Conservation (phyloP, 2,329 filamentous ascomycete genomes). For the Neocucurbitaria cava region DNA sequence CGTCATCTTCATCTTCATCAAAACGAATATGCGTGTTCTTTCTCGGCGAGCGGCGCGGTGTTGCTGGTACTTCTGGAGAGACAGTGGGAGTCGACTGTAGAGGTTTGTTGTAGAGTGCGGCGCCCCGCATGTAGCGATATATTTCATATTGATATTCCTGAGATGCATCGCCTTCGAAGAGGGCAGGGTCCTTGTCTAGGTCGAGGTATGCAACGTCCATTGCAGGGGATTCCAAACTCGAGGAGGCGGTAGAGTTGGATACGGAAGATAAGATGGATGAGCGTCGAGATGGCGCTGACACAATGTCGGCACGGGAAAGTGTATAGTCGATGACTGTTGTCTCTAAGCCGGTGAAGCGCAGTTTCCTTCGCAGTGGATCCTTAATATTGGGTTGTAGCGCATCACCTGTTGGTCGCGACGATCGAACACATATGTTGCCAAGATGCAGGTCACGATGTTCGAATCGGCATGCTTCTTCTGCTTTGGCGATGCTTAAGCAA, state of each 20-base stretch:
- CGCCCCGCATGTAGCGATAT: conserved; percentile 60
- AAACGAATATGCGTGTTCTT: conserved; percentile 42
- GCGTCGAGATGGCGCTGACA: conserved; percentile 12
- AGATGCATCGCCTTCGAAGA: conserved; percentile 57
- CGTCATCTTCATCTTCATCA: conserved; percentile 15
- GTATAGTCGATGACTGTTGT: conserved; percentile 74
- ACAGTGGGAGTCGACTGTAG: conserved; percentile 26
- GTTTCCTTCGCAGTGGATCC: conserved; percentile 44
- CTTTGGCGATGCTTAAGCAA: conserved; percentile 66
- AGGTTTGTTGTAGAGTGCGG: conserved; percentile 54
- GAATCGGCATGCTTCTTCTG: conserved; percentile 66
- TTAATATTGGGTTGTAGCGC: conserved; percentile 43
- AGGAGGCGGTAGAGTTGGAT: conserved; percentile 9
- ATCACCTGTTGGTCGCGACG: conserved; percentile 29
- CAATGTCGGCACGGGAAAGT: conserved; percentile 65
- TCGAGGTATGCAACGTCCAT: conserved; percentile 54
- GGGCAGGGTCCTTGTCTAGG: conserved; percentile 50
- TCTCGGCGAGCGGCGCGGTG: conserved; percentile 30
- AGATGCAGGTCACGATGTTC: conserved; percentile 72
- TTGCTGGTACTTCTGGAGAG: conserved; percentile 9
- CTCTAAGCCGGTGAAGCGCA: conserved; percentile 63
- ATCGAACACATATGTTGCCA: conserved; percentile 68
- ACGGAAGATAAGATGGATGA: conserved; percentile 19
- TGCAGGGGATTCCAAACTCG: background rate
- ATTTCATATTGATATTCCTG: conserved; percentile 64